Evolutionary conservation across 2,329 filamentous ascomycete genomes (phyloP), one percentile per base, ranked within the genome.

Genomic region (Graphilbum ipis-grandicollis): DNA sequence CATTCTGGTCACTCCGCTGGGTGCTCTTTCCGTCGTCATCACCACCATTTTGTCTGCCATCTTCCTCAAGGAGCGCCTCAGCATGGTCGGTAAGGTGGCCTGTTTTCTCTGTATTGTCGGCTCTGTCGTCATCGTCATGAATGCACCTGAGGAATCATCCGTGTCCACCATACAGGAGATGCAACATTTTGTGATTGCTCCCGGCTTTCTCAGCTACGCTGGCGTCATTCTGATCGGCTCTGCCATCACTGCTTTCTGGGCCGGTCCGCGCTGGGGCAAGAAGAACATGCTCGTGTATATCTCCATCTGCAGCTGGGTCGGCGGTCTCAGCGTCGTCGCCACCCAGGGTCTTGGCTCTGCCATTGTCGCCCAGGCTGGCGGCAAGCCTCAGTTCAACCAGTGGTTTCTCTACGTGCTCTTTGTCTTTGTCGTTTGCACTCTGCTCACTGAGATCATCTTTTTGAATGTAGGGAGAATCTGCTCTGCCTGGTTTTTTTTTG

Each of bases 231-330:
- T 96, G 26, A 51, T 90, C 19, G 82, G 75, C 1, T 79, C 75
- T 40, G 48, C 62, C 10, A 69, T 85, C 43, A 72, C 80, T 26
- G 84, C 84, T 1, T 58, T 90, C 34, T 96, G 78, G 68, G 76
- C 72, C 31, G 90, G 74, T 0, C 90, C 90, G 14, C 71, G 79
- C 49, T 98, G 88, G 53, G 90, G 86, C 34, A 94, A 93, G 61
- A 88, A 84, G 66, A 88, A 81, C 51, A 96, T 98, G 90, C 68
- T 98, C 55, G 85, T 96, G 25, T 96, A 98, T 58, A 74, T 98
- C 47, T 86, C 79, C 47, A 88, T 98, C 48, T 98, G 90, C 68
- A 93, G 85, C 59, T 71, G 92, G 65, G 75, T 96, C 42, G 90
- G 90, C 44, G 90, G 86, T 2, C 63, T 96, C 51, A 94, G 85